These are phyloP conservation scores for Fusarium mexicanum DNA, from an alignment of 2,329 filamentous ascomycete species.

Conservation along the genomic window DNA sequence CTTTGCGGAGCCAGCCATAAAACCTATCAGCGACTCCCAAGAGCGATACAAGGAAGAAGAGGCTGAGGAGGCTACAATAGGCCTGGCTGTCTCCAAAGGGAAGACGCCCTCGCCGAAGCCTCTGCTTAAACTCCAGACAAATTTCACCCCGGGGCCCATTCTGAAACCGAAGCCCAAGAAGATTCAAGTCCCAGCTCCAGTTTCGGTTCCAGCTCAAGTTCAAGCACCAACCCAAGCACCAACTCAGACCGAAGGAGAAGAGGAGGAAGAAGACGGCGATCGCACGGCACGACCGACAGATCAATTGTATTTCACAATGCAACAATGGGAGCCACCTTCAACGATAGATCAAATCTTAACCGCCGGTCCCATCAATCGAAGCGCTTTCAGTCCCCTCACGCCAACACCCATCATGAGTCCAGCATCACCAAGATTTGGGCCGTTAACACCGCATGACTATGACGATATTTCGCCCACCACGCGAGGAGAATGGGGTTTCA, in stretches of 20 bases:
- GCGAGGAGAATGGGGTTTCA: conserved; percentile 69
- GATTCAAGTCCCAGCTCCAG: not conserved
- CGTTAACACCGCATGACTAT: conserved; percentile 66
- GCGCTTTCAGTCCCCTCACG: conserved; percentile 36
- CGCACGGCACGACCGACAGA: conserved; percentile 52
- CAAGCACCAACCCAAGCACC: not conserved
- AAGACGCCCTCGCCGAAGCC: conserved; percentile 43
- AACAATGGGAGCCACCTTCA: conserved; percentile 43
- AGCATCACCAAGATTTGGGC: conserved; percentile 50
- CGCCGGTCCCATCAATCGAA: conserved; percentile 34
- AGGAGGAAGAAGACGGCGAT: conserved; percentile 48
- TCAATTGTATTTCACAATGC: conserved; percentile 40
- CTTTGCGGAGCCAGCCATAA: conserved; percentile 38
- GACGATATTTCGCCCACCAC: conserved; percentile 72
- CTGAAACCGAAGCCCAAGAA: conserved; percentile 27
- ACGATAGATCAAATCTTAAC: conserved; percentile 59
- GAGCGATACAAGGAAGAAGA: conserved; percentile 39
- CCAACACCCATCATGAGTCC: conserved; percentile 38
- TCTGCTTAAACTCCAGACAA: conserved; percentile 56
- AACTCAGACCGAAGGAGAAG: conserved; percentile 29
- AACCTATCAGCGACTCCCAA: conserved; percentile 33
- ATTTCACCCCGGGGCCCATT: conserved; percentile 44
- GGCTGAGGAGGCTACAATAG: conserved; percentile 32
- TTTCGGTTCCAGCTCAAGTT: not conserved
- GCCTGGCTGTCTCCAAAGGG: conserved; percentile 41